Base-by-base conservation (phyloP, 1,284 basidiomycete species). In the Pterulicium gracile region DNA sequence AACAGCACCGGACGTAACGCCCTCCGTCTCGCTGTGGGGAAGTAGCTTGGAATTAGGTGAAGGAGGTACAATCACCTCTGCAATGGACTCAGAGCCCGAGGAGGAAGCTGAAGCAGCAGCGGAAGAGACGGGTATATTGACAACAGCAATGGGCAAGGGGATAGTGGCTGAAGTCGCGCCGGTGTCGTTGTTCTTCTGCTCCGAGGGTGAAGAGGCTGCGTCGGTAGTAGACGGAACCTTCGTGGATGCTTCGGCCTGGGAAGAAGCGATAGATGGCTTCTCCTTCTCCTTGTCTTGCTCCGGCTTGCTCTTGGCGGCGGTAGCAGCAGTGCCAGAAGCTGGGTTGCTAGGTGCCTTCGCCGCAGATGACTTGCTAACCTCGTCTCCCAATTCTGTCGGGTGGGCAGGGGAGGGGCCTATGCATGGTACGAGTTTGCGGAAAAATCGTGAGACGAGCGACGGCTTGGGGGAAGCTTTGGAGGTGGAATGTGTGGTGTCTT, bases 1-100 rank as follows among this genome's bases (percentile, higher is more conserved):
- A 19, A 77, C 75, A 40, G 73, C 71, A 34, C 74, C 73, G 18
- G 74, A 75, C 5, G 73, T 74, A 45, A 76, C 61, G 17, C 70
- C 75, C 53, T 73, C 73, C 12, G 75, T 74, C 53, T 76, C 76
- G 18, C 66, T 62, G n/a, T 65, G 58, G 3, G 75, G 71, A 3
- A 75, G 49, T 24, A 73, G 56, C 3, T 63, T 59, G 79, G 83
- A 43, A 22, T 58, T 65, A 7, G 61, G 63, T 20, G 39, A 20
- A 10, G 39, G 39, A 17, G 39, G 39, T 10, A 20, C 39, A 41
- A 41, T 20, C 19, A 41, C 39, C 10, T 15, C 39, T 7, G 13
- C 39, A 10, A 7, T 17, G 7, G 19, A 20, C 10, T 20, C 39
- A 34, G 27, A 34, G 27, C 12, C 15, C 12, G 27, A 10, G 12